Evolutionary conservation across 495 filamentous ascomycete genomes (phyloP).

Genomic region (Chlorociboria aeruginascens): DNA sequence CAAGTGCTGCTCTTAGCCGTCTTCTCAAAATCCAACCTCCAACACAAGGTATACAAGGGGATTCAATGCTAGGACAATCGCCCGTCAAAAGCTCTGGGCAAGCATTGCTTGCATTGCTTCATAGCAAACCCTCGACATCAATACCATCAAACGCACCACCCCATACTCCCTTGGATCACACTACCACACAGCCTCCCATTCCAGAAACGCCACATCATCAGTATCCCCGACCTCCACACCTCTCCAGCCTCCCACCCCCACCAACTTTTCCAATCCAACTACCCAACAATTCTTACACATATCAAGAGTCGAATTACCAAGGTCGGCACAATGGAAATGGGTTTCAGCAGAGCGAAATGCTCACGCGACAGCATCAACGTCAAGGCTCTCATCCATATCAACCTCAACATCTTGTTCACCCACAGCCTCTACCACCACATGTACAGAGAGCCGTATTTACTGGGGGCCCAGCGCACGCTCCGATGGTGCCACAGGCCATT

Average conservation of each 20-base stretch:
- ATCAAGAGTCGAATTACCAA: conserved; percentile 8
- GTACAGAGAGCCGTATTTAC: conserved; percentile 17
- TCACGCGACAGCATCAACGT: conserved; percentile 12
- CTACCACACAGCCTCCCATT: conserved; percentile 22
- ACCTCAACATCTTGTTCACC: conserved; percentile 34
- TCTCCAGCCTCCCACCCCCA: conserved; percentile 19
- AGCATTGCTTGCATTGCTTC: conserved; percentile 47
- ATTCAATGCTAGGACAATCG: conserved; percentile 12
- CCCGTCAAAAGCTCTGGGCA: conserved; percentile 23
- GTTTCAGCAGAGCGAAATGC: conserved; percentile 14
- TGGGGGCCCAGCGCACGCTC: conserved; percentile 19
- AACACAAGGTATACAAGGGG: conserved; percentile 29
- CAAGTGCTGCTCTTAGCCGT: conserved; percentile 49
- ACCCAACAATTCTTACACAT: conserved; percentile 10
- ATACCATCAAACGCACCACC: conserved; percentile 9
- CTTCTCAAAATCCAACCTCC: conserved; percentile 49
- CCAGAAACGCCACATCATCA: conserved; percentile 22
- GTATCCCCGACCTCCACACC: conserved; percentile 10
- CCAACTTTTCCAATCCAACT: conserved; percentile 13
- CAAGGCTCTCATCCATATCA: conserved; percentile 23
- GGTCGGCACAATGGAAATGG: background rate
- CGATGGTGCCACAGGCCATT: conserved; percentile 28
- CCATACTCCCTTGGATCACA: conserved; percentile 21
- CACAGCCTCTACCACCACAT: conserved; percentile 33
- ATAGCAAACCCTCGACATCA: conserved; percentile 18